Evolutionary conservation across 1,139 yeast genomes (phyloP), one percentile per base, ranked within the genome.

Genomic region (Chernovozyma sophiae-reginae): DNA sequence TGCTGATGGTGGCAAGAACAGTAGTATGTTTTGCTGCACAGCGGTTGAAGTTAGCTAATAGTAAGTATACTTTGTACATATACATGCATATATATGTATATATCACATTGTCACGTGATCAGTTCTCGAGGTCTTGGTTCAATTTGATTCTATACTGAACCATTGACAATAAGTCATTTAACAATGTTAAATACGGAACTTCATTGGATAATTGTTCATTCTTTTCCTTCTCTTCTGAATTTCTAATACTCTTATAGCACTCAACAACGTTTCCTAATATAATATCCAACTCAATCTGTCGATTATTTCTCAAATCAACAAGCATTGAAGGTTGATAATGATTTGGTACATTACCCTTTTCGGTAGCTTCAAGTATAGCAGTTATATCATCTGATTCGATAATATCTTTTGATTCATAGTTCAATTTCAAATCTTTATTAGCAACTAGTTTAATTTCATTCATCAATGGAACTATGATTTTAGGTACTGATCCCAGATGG

Each of bases 121-220:
- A n/a, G n/a, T n/a, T n/a, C n/a, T n/a, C n/a, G n/a, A n/a, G n/a
- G 23, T 20, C 10, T 10, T 20, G 23, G 24, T 34, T 24, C 19
- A 34, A 19, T 20, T 35, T 43, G 18, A 47, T 40, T 37, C 50
- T 39, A 40, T 39, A 61, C 43, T 71, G 77, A 19, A 66, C 65
- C 37, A 69, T 57, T 31, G 54, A 55, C 41, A 71, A 52, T 32
- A 71, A 52, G 24, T 60, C 46, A 44, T 68, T 70, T 26, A 72
- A 41, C 16, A 69, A 35, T 25, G 43, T 46, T 35, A 59, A 50
- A 14, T 42, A 40, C 1, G 61, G 55, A 33, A 58, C 53, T 17
- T 46, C 51, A 16, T 16, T 26, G 10, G 29, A 6, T 7, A 42
- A 45, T 16, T 45, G 41, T n/a, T 40, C 33, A 20, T 46, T 39